Base-by-base conservation (phyloP, 805 yeast species). In the Lipomyces yamanashiensis region DNA sequence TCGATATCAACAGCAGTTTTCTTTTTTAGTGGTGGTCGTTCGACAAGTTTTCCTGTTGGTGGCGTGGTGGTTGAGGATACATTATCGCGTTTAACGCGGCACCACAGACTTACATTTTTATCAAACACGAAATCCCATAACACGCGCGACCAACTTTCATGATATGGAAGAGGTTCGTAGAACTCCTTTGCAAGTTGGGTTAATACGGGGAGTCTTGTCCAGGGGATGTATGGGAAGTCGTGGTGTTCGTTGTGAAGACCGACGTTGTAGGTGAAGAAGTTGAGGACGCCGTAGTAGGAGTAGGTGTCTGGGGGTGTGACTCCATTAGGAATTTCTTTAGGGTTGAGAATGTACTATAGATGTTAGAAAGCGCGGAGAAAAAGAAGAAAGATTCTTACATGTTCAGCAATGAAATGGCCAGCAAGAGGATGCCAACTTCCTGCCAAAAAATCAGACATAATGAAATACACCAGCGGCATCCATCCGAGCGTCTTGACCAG, bases 381-480 rank as follows among this genome's bases (percentile, higher is more conserved):
- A 90, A 85, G 73, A 90, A 90, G 17, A n/a, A 13, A 17, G 17
- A 36, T 9, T 53, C 66, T 2, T 53, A 62, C 66, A 74, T 92
- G 98, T 74, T 92, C 98, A n/a, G 96, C 93, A 68, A 92, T 90
- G 76, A 92, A 92, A 77, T 92, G 98, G 21, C 97, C 98, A 0
- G 97, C 96, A 64, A 91, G 87, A 34, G 98, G 98, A 73, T 92
- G 98, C 73, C 90, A 80, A 0, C 96, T 89, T 1, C 98, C 98
- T 0, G 97, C 96, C 58, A 92, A 78, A 73, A 92, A 90, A 0
- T 96, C 87, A 45, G 92, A 86, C 74, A 88, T 78, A 33, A 92
- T 73, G 67, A 92, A 83, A 74, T 92, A 92, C 47, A 78, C 73
- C 48, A 89, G 74, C 0, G 95, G 76, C 63, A 85, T 83, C 78